Conservation (phyloP, 345 rosid genomes). For the Excoecaria cochinchinensis region DNA sequence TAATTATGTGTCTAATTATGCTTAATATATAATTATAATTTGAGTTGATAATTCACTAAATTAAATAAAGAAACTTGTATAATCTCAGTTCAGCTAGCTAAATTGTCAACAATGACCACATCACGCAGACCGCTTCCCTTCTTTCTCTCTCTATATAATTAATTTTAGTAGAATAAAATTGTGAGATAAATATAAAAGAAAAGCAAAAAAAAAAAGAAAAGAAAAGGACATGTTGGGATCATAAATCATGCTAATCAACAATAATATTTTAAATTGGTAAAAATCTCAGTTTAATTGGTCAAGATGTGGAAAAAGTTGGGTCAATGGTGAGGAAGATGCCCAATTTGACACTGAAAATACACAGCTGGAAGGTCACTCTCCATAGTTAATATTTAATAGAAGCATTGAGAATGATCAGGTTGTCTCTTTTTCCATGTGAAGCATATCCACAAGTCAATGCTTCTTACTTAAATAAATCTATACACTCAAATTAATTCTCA, state of each 20-base stretch:
- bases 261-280: not conserved
- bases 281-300: slow-evolving; percentile 47
- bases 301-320: slow-evolving; percentile 35
- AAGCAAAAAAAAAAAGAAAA: not conserved
- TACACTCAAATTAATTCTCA: not conserved
- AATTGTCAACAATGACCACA: slow-evolving; percentile 17
- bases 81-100: not conserved
- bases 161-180: not conserved
- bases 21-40: not conserved
- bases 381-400: slow-evolving; percentile 8
- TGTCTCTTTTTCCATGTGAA: slow-evolving; percentile 37
- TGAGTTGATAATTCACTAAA: not conserved
- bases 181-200: not conserved
- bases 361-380: slow-evolving; percentile 48
- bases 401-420: slow-evolving; percentile 33
- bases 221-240: not conserved
- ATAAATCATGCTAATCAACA: slow-evolving; percentile 1
- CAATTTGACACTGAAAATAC: slow-evolving; percentile 24
- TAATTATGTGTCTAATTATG: not conserved
- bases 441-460: slow-evolving; percentile 32
- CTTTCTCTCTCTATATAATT: too few relatives aligned
- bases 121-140: not conserved
- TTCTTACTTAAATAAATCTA: not conserved
- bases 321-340: slow-evolving; percentile 32
- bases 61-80: not conserved